phyloP scores from a whole-genome alignment of 2,329 filamentous ascomycete genomes.

The Xylariales sp. region DNA sequence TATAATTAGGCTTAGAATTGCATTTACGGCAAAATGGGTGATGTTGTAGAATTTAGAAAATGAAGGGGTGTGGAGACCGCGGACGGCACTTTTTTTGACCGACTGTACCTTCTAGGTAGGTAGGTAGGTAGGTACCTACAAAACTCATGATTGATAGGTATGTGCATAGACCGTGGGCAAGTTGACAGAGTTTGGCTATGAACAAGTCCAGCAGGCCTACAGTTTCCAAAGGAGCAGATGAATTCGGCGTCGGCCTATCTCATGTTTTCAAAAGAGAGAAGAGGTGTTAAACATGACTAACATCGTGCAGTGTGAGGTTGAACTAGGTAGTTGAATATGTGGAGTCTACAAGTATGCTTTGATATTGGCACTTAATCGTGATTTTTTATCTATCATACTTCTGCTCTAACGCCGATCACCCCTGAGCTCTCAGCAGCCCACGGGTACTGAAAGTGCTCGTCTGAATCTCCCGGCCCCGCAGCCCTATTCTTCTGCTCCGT shows the following conservation, averaged over 20 bases:
- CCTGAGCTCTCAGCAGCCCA: not conserved
- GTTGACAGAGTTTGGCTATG: not conserved
- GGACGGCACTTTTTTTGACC: too few relatives aligned
- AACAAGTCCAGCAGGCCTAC: not conserved
- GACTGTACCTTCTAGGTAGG: too few relatives aligned
- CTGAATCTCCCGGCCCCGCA: not conserved
- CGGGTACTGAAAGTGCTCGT: not conserved
- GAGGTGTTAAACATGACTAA: not conserved
- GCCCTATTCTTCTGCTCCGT: not conserved
- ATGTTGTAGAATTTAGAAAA: too few relatives aligned
- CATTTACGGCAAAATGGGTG: too few relatives aligned
- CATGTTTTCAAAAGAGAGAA: not conserved
- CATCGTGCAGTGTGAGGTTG: not conserved
- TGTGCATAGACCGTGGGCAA: too few relatives aligned
- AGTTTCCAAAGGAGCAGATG: constrained; percentile 1
- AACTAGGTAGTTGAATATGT: not conserved
- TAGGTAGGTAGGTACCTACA: too few relatives aligned
- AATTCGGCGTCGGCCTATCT: not conserved
- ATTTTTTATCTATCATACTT: not conserved
- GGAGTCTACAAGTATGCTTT: not conserved
- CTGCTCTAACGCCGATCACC: not conserved
- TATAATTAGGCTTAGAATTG: too few relatives aligned
- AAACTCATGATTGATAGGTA: too few relatives aligned
- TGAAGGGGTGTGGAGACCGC: too few relatives aligned
- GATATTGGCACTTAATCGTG: not conserved